A percentile compares a stretch with the other conserved stretches of the same genome.
phyloP scores from a whole-genome alignment of 169 alveolate genomes.

The Theileria orientalis region DNA sequence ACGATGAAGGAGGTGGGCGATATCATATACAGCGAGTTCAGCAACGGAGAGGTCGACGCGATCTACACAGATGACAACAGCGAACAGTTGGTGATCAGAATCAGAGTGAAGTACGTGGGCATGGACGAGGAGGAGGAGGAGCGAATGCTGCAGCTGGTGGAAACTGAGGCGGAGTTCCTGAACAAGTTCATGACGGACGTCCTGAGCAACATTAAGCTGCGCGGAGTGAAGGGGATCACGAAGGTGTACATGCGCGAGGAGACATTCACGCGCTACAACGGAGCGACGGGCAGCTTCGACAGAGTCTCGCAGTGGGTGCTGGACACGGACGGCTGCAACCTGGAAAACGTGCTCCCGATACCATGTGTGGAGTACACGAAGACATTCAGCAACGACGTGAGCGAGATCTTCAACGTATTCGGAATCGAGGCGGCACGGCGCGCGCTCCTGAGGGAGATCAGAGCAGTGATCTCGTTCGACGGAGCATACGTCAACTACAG shows the following conservation, averaged over 20 bases:
- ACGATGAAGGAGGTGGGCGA: conserved; percentile 93
- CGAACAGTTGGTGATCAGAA: conserved; percentile 92
- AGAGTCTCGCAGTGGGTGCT: conserved; percentile 94
- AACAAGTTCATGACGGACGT: conserved; percentile 84
- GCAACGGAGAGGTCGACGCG: conserved; percentile 88
- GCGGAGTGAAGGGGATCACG: conserved; percentile 85
- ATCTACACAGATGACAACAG: conserved; percentile 96
- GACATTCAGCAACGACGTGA: conserved; percentile 95
- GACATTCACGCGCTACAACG: conserved; percentile 85
- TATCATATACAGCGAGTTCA: conserved; percentile 85
- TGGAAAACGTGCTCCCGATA: conserved; percentile 89
- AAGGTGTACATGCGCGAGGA: conserved; percentile 97
- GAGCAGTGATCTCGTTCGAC: conserved; percentile 88
- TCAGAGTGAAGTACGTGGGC: conserved; percentile 84
- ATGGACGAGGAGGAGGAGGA: conserved; percentile 60
- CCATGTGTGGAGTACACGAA: conserved; percentile 90
- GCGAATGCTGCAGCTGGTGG: conserved; percentile 66
- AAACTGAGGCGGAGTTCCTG: conserved; percentile 85
- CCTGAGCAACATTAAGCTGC: conserved; percentile 77
- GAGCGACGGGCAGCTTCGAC: conserved; percentile 83
- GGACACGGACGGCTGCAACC: conserved; percentile 98
- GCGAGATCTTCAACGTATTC: conserved; percentile 91
- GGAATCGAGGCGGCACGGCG: conserved; percentile 99
- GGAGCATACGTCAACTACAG: conserved; percentile 98
- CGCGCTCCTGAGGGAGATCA: conserved; percentile 93